A percentile compares a stretch with the other conserved stretches of the same genome.
These are phyloP conservation scores for Boletus tomentosulus DNA, from an alignment of 768 basidiomycete genomes.

Conservation along the genomic window DNA sequence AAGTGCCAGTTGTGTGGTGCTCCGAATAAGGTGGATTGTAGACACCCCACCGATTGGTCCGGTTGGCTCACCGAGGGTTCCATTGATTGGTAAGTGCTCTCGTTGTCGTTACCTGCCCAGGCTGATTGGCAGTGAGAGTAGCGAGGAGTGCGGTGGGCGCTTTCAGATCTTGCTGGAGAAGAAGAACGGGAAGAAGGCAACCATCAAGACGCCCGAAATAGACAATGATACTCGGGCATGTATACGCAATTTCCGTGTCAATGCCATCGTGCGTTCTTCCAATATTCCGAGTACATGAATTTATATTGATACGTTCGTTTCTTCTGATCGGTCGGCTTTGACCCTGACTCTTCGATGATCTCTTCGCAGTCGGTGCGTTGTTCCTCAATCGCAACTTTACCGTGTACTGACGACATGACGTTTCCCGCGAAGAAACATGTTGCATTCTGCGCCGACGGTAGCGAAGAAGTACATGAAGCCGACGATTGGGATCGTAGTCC, in stretches of 20 bases:
- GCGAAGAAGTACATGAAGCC: slow-evolving; percentile 57
- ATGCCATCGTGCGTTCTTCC: slow-evolving; percentile 15
- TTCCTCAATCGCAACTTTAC: neutral
- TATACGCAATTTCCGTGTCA: slow-evolving; percentile 24
- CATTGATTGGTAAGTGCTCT: slow-evolving; percentile 20
- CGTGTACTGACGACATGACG: neutral
- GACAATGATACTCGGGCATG: slow-evolving; percentile 20
- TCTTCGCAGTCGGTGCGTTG: slow-evolving; percentile 12
- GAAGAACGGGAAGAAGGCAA: slow-evolving; percentile 3
- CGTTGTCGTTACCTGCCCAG: neutral
- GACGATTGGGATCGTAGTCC: slow-evolving; percentile 83
- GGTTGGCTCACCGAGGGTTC: slow-evolving; percentile 21
- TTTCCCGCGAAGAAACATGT: slow-evolving; percentile 46
- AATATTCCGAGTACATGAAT: too few relatives aligned
- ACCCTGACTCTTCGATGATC: neutral
- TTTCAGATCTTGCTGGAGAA: slow-evolving; percentile 24
- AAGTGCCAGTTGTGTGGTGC: slow-evolving; percentile 20
- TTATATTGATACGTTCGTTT: slow-evolving; percentile 5
- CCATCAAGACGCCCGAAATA: neutral
- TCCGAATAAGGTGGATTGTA: slow-evolving; percentile 16
- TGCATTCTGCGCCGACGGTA: slow-evolving; percentile 51
- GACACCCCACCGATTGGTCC: slow-evolving; percentile 7
- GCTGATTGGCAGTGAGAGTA: neutral
- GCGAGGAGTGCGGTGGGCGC: slow-evolving; percentile 18
- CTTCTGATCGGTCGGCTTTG: neutral